Conservation (phyloP, 177 flowering plant genomes). For the Vitis hybrid region DNA sequence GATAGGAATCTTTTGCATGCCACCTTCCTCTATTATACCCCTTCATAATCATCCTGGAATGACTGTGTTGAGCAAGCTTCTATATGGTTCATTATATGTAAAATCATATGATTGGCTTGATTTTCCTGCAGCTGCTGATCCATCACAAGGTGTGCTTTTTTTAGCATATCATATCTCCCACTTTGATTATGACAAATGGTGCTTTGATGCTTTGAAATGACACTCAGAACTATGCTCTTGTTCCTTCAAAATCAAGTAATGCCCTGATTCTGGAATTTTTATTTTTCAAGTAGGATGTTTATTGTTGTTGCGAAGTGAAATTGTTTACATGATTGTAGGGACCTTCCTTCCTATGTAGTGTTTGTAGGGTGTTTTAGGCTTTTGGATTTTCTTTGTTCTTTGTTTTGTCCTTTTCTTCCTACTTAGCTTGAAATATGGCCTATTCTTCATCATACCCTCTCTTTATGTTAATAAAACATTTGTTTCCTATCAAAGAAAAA, state of each 20-base stretch:
- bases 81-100: constrained; percentile 80
- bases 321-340: neutral
- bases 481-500: too few relatives aligned
- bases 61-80: constrained; percentile 98
- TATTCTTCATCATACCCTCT: too few relatives aligned
- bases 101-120: constrained; percentile 92
- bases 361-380: too few relatives aligned
- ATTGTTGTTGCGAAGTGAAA: neutral
- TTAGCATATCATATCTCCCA: neutral
- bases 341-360: too few relatives aligned
- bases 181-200: neutral
- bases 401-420: too few relatives aligned
- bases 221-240: too few relatives aligned
- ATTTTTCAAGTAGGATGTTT: neutral
- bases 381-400: too few relatives aligned
- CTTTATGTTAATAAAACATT: too few relatives aligned
- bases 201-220: neutral
- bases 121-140: constrained; percentile 51
- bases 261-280: neutral
- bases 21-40: constrained; percentile 90
- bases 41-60: constrained; percentile 98
- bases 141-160: constrained; percentile 47
- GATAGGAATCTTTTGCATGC: constrained; percentile 98
- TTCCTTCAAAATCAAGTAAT: neutral
- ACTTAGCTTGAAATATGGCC: too few relatives aligned